These are phyloP conservation scores for Blastobotrys apis DNA, from an alignment of 1,139 yeast genomes.

Conservation along the genomic window DNA sequence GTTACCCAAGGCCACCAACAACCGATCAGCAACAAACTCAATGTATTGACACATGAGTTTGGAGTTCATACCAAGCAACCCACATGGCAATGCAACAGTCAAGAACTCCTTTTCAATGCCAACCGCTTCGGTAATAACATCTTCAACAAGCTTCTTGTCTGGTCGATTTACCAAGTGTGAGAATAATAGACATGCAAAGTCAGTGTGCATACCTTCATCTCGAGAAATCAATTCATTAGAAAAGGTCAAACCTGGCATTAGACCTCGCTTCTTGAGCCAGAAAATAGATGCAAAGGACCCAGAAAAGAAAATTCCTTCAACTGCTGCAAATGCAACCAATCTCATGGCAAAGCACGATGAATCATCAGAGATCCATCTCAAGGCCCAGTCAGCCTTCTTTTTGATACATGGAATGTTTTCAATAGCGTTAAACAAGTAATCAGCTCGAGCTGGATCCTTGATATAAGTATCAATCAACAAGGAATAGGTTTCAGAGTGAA, in stretches of 20 bases:
- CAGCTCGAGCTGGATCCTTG: conserved; percentile 90
- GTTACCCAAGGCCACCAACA: conserved; percentile 85
- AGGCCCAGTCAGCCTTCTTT: conserved; percentile 97
- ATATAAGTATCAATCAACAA: conserved; percentile 89
- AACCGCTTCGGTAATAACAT: conserved; percentile 92
- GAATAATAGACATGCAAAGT: conserved; percentile 92
- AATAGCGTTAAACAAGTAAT: conserved; percentile 85
- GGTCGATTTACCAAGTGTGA: conserved; percentile 92
- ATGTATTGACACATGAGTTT: conserved; percentile 95
- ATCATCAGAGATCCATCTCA: conserved; percentile 88
- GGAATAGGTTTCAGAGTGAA: conserved; percentile 96
- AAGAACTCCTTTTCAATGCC: conserved; percentile 89
- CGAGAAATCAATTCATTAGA: conserved; percentile 95
- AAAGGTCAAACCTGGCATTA: conserved; percentile 97
- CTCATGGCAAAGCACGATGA: conserved; percentile 91
- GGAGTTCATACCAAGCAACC: conserved; percentile 89
- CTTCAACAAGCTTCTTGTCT: conserved; percentile 66
- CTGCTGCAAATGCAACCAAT: conserved; percentile 97
- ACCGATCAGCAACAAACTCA: conserved; percentile 95
- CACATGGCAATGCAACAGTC: conserved; percentile 88
- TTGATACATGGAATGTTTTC: conserved; percentile 91
- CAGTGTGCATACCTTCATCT: conserved; percentile 98
- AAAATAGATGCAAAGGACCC: conserved; percentile 97
- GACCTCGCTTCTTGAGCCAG: conserved; percentile 96
- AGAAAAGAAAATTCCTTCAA: conserved; percentile 96